phyloP scores from a whole-genome alignment of 805 yeast species.

The Sugiyamaella boreocaroliniensis region DNA sequence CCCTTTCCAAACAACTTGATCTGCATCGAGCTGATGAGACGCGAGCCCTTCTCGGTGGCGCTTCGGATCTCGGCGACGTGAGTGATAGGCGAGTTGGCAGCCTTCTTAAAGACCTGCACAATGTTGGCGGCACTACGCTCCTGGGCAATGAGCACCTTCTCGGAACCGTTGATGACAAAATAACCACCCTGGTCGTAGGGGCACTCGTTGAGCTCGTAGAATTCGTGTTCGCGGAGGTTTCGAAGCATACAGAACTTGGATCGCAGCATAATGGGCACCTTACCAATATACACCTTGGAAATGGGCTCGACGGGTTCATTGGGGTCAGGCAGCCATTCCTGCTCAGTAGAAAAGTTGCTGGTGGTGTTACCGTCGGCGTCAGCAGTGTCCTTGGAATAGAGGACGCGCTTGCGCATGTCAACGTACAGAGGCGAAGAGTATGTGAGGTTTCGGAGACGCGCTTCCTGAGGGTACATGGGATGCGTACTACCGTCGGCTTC shows the following conservation, averaged over 20 bases:
- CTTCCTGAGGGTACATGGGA: conserved; percentile 97
- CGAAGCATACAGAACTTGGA: conserved; percentile 92
- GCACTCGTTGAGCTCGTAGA: conserved; percentile 94
- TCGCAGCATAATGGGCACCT: conserved; percentile 95
- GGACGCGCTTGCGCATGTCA: conserved; percentile 86
- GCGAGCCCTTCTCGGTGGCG: conserved; percentile 94
- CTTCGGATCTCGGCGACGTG: conserved; percentile 96
- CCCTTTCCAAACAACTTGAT: conserved; percentile 84
- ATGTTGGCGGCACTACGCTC: conserved; percentile 98
- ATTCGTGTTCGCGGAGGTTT: conserved; percentile 84
- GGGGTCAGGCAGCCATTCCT: conserved; percentile 50
- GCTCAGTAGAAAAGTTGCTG: conserved; percentile 24
- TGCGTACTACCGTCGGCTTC: conserved; percentile 99
- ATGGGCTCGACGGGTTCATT: conserved; percentile 61
- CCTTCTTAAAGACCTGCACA: conserved; percentile 95
- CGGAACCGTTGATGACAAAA: conserved; percentile 96
- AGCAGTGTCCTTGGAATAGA: conserved; percentile 67
- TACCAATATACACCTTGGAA: conserved; percentile 85
- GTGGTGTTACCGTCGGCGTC: conserved; percentile 36
- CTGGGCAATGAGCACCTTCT: conserved; percentile 96
- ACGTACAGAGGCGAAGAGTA: conserved; percentile 95
- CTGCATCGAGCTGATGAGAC: conserved; percentile 89
- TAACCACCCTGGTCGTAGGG: conserved; percentile 99
- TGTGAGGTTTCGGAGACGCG: conserved; percentile 90
- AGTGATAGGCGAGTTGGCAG: conserved; percentile 94